Evolutionary conservation across 2,329 filamentous ascomycete genomes (phyloP).

Genomic region (Pestalotiopsis sp.): DNA sequence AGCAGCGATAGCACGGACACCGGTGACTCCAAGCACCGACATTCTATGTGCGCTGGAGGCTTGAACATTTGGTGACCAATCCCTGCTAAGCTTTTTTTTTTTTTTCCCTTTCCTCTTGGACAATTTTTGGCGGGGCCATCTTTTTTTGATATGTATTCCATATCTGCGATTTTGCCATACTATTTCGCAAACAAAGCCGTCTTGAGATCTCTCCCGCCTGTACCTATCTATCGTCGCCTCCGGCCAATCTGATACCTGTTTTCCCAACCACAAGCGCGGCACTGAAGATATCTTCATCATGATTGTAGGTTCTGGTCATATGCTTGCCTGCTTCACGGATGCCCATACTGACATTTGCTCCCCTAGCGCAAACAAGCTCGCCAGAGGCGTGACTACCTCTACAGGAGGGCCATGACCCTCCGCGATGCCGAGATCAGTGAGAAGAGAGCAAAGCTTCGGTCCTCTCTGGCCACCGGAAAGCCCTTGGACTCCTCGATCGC

Average conservation of each 20-base stretch:
- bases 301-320: slow-evolving; percentile 17
- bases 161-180: not conserved
- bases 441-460: slow-evolving; percentile 83
- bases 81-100: not conserved
- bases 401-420: slow-evolving; percentile 73
- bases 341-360: not conserved
- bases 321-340: not conserved
- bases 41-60: not conserved
- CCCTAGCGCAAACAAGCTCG: slow-evolving; percentile 66
- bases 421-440: slow-evolving; percentile 91
- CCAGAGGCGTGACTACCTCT: slow-evolving; percentile 84
- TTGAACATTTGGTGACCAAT: not conserved
- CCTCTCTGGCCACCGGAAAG: slow-evolving; percentile 85
- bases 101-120: too few species aligned
- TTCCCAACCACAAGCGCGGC: not conserved
- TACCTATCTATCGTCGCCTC: not conserved
- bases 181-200: not conserved
- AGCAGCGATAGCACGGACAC: slow-evolving; percentile 1
- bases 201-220: not conserved
- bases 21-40: not conserved
- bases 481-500: slow-evolving; percentile 79
- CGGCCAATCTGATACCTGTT: not conserved
- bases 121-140: not conserved
- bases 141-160: not conserved
- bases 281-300: slow-evolving; percentile 12